Base-by-base conservation (phyloP, 208 protist genomes). In the Porcisia deanei region DNA sequence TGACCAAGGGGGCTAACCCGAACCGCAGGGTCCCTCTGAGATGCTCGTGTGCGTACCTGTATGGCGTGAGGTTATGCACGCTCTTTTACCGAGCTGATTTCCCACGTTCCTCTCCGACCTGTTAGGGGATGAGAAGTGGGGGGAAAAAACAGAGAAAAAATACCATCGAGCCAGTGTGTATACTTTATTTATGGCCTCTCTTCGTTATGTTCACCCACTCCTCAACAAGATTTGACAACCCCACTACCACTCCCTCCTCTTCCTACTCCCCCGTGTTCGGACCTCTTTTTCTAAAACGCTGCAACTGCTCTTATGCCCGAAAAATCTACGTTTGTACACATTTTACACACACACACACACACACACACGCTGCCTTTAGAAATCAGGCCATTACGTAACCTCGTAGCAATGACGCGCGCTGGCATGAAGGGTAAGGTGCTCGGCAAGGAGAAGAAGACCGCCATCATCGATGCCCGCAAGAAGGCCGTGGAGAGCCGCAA, bases 381-480 rank as follows among this genome's bases (percentile, higher is more conserved):
- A 79, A 69, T 52, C 53, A 18, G 68, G 75, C 73, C 75, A 69
- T 69, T 73, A 65, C 75, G 59, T 39, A 74, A 69, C 16, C 34
- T 60, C 60, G 45, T 72, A 57, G 69, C 76, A 81, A 66, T 66
- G 61, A 66, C 61, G 6, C 61, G 61, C 39, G 61, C 37, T 81
- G 91, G 86, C 10, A 85, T 87, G 82, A 96, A 96, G 86, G 84
- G 84, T 37, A 92, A 90, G 86, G 53, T 91, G 30, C 88, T 96
- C 71, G 91, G 92, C 74, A 93, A 92, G 88, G 92, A 91, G 80
- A 93, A 91, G 87, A 94, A 93, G 88, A 37, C 85, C 53, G 90
- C 90, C 69, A 85, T 94, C 72, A 49, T 94, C 47, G 89, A 94
- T 77, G 82, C 85, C 34, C 89, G 90, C 84, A 88, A 91, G 86